Conservation (phyloP, 1,284 basidiomycete species). For the Laetiporus sulphureus region DNA sequence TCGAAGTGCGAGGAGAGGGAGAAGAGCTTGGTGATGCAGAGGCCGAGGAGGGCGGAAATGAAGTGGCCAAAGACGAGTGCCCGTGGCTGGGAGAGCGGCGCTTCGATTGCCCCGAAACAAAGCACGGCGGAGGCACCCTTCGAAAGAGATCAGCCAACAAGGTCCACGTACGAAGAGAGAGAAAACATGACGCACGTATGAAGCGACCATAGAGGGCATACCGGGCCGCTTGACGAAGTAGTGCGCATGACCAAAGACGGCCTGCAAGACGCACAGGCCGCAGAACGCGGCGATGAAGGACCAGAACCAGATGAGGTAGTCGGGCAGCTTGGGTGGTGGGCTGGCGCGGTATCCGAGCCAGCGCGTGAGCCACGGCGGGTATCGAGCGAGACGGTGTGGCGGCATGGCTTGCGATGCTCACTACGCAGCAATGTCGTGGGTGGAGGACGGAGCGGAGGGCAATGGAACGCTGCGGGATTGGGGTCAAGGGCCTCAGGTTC, state of each 20-base stretch:
- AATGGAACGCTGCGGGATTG: too few species aligned
- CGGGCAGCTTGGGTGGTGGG: conserved; percentile 27
- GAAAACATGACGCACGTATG: conserved; percentile 32
- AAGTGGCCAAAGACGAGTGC: conserved; percentile 51
- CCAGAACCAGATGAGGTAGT: conserved; percentile 39
- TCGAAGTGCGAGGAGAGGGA: conserved; percentile 35
- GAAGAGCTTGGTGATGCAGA: conserved; percentile 53
- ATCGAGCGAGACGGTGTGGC: conserved; percentile 28
- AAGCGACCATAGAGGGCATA: conserved; percentile 44
- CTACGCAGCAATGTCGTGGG: too few species aligned
- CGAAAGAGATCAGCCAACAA: too few species aligned
- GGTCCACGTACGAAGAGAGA: background rate
- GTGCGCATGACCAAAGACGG: conserved; percentile 40
- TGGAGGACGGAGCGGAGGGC: too few species aligned
- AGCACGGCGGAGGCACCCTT: conserved; percentile 60
- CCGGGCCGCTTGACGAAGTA: conserved; percentile 43
- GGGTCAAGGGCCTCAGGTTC: too few species aligned
- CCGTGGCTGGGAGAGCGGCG: conserved; percentile 57
- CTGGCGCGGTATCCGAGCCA: conserved; percentile 41
- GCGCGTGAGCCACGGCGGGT: conserved; percentile 33
- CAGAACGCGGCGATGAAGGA: conserved; percentile 48
- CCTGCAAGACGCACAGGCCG: conserved; percentile 50
- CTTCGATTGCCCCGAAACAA: conserved; percentile 50
- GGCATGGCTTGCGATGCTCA: too few species aligned
- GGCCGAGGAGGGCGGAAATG: conserved; percentile 44